Evolutionary conservation across 164 flowering plant species (phyloP), one percentile per base, ranked within the genome.

Genomic region (Magnolia sinica): DNA sequence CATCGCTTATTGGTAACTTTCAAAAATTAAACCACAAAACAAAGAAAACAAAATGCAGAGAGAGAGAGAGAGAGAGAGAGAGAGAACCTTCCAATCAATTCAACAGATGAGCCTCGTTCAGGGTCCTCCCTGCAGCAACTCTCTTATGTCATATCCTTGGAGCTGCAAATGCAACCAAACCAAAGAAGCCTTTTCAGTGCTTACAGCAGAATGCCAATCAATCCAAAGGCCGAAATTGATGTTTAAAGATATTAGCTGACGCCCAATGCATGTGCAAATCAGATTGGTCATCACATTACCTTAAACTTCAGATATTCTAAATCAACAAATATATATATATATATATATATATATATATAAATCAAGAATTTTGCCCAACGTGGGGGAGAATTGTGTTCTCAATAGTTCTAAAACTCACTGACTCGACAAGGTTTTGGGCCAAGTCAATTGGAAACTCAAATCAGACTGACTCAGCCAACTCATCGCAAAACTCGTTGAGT

Each of bases 141-240:
- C 95, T 83, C 76, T 91, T 87, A 95, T 90, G 78, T 93, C 94
- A 77, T 93, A 93, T 70, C 97, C 99, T 86, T 93, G 96, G 50
- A 95, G 91, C 99, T 95, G 78, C 77, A 86, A 14, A 37, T 19
- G 78, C 6, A 75, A 74, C 79, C 68, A 63, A 82, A 3, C 67
- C 45, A 20, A 2, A 72, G 50, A 55, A 29, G 5, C 69, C 20
- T 50, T 58, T 71, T 45, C 50, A 75, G 77, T 64, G 45, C 9
- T 11, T n/a, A 23, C 50, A 72, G 4, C 51, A 52, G 22, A 51
- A 19, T 55, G 19, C 55, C 5, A 8, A 6, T 23, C 18, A 7
- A 27, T 27, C 29, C 29, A 71, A 22, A 16, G 63, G 64, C 14
- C 1, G 45, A 23, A 72, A 72, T 64, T 45, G 19, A 10, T 11